Evolutionary conservation across 2,329 filamentous ascomycete species (phyloP), one percentile per base, ranked within the genome.

Genomic region (Cladosporium phlei): DNA sequence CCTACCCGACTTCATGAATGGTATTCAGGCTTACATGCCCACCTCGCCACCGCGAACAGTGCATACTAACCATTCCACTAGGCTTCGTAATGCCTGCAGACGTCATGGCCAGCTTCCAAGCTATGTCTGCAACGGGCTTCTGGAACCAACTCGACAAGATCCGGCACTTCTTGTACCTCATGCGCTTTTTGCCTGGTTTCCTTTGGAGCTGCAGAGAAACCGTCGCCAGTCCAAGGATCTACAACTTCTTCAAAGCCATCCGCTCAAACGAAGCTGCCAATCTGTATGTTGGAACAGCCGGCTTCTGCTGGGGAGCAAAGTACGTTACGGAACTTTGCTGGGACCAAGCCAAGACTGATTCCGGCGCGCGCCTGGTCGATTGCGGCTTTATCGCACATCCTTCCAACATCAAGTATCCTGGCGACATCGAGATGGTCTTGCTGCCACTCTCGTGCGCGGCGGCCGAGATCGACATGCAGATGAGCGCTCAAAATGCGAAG

Each of bases 1-100:
- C 46, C 49, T 69, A 12, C 66, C 66, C 6, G 66, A 69, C 20
- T 63, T 68, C 47, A 63, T 65, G 60, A 46, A 59, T 42, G 64
- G 65, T 62, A 51, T 5, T 4, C 2, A 14, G 17, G 16, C 22
- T n/a, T 20, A 21, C 16, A 16, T 9, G 12, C 17, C 19, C 27
- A 12, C 22, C 38, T 20, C 14, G 2, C 10, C n/a, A 16, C 2
- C 12, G 2, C 14, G 11, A 5, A 19, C 19, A n/a, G 3, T 21
- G 10, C 10, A 3, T 12, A 17, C 29, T 43, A 5, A 17, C 17
- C 19, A 10, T 2, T 17, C 7, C 8, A 12, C 20, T 30, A 61
- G 62, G 63, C 38, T 49, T 53, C 24, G 52, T 48, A 5, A 35
- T 66, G 22, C 59, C 60, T 1, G 19, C 39, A 1, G 54, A 58